A percentile compares a stretch with the other conserved stretches of the same genome.
Evolutionary conservation across 257 asterid genomes (phyloP).

Genomic region (Solanum tarapatanum): DNA sequence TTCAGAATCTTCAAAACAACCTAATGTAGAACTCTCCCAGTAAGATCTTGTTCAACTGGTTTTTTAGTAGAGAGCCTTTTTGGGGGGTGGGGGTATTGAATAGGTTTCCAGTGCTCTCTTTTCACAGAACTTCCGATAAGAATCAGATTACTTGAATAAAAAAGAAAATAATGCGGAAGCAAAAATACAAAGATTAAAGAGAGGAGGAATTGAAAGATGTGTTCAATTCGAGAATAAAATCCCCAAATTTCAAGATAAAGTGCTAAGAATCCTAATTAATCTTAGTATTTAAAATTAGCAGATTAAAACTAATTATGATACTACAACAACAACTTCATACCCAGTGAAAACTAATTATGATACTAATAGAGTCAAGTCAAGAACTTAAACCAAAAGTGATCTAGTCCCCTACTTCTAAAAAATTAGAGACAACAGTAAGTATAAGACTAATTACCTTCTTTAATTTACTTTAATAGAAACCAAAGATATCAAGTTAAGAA

Average conservation of each 20-base stretch:
- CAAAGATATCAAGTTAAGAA: neutral
- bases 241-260: neutral
- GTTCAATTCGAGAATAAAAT: neutral
- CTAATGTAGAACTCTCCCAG: neutral
- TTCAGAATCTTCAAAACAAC: neutral
- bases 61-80: neutral
- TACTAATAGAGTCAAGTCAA: neutral
- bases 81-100: neutral
- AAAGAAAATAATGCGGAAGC: neutral
- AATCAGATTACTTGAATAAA: neutral
- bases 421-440: neutral
- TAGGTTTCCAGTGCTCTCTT: neutral
- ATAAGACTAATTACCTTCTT: neutral
- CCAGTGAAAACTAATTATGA: neutral
- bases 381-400: neutral
- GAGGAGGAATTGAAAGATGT: neutral
- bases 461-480: neutral
- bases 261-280: neutral
- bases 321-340: neutral
- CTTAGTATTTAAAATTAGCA: neutral
- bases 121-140: neutral
- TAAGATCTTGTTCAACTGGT: neutral
- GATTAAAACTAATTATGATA: neutral
- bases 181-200: neutral
- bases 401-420: neutral